These are phyloP conservation scores for Cyclospora cayetanensis DNA, from an alignment of 169 alveolate genomes.

Conservation along the genomic window DNA sequence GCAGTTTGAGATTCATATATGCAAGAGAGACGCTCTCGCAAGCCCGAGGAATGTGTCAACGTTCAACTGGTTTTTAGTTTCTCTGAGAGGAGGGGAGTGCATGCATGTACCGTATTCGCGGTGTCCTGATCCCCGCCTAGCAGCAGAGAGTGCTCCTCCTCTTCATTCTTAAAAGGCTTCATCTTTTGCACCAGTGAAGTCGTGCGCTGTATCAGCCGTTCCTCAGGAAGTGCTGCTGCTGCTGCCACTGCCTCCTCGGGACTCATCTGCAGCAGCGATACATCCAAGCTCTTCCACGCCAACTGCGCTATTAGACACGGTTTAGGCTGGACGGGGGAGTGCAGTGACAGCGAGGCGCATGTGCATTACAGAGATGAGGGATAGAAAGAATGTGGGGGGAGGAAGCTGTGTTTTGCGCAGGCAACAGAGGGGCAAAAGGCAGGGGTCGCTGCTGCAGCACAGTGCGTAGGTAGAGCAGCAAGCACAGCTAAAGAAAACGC, in stretches of 20 bases:
- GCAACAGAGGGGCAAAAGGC: not conserved
- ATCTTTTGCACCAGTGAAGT: constrained; percentile 38
- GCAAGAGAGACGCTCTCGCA: not conserved
- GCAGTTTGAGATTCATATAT: not conserved
- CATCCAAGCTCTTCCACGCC: not conserved
- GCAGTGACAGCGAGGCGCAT: not conserved
- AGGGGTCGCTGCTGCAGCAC: not conserved
- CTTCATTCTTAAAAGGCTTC: not conserved
- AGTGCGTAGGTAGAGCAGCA: not conserved
- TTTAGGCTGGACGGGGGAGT: not conserved
- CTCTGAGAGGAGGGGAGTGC: not conserved
- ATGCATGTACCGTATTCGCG: not conserved
- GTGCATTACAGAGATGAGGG: too few relatives aligned
- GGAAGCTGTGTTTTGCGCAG: too few relatives aligned
- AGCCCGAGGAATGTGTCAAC: not conserved
- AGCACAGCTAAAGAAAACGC: not conserved
- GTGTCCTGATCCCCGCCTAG: not conserved
- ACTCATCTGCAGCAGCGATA: not conserved
- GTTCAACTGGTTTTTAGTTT: not conserved
- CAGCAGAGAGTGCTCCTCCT: constrained; percentile 39
- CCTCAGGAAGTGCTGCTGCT: constrained; percentile 14
- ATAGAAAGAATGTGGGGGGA: too few relatives aligned
- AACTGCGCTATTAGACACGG: not conserved
- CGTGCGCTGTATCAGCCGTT: constrained; percentile 6
- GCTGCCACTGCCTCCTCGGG: not conserved